A percentile compares a stretch with the other conserved stretches of the same genome.
Evolutionary conservation across 805 yeast genomes (phyloP).

Genomic region (Sugiyamaella chiloensis): DNA sequence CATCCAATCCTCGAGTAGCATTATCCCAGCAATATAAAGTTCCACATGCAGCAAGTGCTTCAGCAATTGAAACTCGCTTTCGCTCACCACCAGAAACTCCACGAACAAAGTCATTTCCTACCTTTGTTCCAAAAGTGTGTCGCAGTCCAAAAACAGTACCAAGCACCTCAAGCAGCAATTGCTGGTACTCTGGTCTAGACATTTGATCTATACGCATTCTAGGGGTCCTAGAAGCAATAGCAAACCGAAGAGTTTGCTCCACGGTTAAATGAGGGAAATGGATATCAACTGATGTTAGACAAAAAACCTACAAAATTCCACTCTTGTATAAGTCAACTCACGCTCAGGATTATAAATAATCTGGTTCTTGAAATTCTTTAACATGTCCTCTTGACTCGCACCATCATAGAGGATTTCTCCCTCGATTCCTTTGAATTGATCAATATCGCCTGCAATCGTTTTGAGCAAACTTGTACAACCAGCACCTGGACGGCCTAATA

Average conservation of each 20-base stretch:
- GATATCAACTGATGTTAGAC: constrained; percentile 50
- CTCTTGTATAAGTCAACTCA: too few species aligned
- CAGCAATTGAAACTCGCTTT: constrained; percentile 80
- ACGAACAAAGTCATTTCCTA: constrained; percentile 59
- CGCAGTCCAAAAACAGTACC: constrained; percentile 57
- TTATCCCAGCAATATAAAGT: constrained; percentile 72
- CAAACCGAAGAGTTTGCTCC: constrained; percentile 67
- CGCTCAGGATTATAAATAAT: constrained; percentile 39
- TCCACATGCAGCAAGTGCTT: constrained; percentile 64
- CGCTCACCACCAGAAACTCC: constrained; percentile 87
- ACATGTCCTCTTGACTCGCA: constrained; percentile 55
- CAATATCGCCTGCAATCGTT: constrained; percentile 58
- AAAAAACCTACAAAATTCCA: background rate
- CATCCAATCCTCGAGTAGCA: constrained; percentile 81
- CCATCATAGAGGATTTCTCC: constrained; percentile 65
- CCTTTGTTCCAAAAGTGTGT: constrained; percentile 58
- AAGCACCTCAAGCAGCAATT: constrained; percentile 45
- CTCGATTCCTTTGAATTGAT: constrained; percentile 44
- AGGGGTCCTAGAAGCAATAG: constrained; percentile 69
- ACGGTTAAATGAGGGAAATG: constrained; percentile 79
- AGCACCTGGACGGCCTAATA: constrained; percentile 73
- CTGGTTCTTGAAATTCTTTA: constrained; percentile 52
- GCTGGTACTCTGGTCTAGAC: constrained; percentile 47
- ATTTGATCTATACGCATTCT: constrained; percentile 43
- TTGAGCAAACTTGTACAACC: constrained; percentile 73